phyloP scores from a whole-genome alignment of 441 rosid genomes.

The Rhodomyrtus psidioides region DNA sequence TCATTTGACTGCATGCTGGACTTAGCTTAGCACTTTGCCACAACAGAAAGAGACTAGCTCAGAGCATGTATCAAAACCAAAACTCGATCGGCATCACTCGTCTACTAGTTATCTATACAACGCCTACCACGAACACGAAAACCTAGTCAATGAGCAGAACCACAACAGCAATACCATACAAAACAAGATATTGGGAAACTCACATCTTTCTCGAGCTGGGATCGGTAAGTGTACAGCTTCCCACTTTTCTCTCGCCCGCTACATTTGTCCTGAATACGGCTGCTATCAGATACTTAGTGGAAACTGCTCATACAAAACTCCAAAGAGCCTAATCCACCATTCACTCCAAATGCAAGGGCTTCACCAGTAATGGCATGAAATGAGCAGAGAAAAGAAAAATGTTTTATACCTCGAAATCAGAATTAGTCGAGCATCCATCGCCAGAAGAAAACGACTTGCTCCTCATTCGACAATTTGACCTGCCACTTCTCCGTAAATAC shows the following conservation, averaged over 20 bases:
- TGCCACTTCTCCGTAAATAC: constrained; percentile 34
- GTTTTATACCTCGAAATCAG: constrained; percentile 50
- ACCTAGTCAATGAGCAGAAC: background rate
- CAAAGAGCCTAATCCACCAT: background rate
- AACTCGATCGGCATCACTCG: background rate
- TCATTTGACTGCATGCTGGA: too few species aligned
- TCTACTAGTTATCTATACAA: background rate
- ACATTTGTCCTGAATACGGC: constrained; percentile 31
- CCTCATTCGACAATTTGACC: constrained; percentile 24
- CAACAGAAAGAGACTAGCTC: background rate
- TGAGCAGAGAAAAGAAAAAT: background rate
- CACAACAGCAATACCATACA: background rate
- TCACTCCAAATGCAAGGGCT: background rate
- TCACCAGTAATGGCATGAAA: background rate
- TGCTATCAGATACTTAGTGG: background rate
- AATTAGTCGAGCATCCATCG: constrained; percentile 41
- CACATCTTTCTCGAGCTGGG: constrained; percentile 84
- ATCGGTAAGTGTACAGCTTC: constrained; percentile 35
- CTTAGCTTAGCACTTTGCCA: background rate
- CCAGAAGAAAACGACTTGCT: constrained; percentile 59
- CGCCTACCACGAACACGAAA: background rate
- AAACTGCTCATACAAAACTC: background rate
- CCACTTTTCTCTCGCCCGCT: constrained; percentile 33
- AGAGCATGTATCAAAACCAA: background rate
- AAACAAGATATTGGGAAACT: constrained; percentile 15